Evolutionary conservation across 495 filamentous ascomycete genomes (phyloP).

Genomic region (Tuber microsphaerosporum): DNA sequence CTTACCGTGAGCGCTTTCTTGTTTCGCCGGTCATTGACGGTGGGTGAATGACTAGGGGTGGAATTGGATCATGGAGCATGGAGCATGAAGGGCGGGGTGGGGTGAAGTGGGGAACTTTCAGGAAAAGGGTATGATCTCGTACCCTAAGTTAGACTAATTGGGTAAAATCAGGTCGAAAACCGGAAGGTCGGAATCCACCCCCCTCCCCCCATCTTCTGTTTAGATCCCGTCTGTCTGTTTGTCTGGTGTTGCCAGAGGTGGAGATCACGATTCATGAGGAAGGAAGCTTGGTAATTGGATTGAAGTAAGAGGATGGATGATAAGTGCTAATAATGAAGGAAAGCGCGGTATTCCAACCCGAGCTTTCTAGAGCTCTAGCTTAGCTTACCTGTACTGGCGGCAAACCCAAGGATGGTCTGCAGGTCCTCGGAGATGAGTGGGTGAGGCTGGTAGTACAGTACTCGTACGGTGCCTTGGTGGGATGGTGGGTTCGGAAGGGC

Average conservation of each 20-base stretch:
- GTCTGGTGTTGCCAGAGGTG: background rate
- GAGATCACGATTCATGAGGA: background rate
- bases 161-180: background rate
- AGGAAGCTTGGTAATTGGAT: background rate
- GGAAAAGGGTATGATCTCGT: background rate
- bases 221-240: background rate
- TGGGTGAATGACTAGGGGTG: background rate
- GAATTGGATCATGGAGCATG: background rate
- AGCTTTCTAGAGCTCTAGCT: background rate
- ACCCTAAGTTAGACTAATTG: background rate
- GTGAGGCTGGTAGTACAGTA: background rate
- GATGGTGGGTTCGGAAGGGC: background rate
- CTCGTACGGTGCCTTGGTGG: background rate
- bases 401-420: background rate
- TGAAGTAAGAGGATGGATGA: conserved; percentile 1
- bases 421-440: background rate
- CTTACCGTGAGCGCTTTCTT: background rate
- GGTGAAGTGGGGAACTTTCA: background rate
- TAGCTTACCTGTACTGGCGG: background rate
- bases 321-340: background rate
- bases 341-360: background rate
- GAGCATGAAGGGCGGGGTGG: background rate
- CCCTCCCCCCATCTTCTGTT: background rate
- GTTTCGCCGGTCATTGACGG: conserved; percentile 1
- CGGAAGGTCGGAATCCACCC: background rate